A percentile compares a stretch with the other conserved stretches of the same genome.
phyloP scores from a whole-genome alignment of 768 basidiomycete species.

The Butyriboletus loyo region DNA sequence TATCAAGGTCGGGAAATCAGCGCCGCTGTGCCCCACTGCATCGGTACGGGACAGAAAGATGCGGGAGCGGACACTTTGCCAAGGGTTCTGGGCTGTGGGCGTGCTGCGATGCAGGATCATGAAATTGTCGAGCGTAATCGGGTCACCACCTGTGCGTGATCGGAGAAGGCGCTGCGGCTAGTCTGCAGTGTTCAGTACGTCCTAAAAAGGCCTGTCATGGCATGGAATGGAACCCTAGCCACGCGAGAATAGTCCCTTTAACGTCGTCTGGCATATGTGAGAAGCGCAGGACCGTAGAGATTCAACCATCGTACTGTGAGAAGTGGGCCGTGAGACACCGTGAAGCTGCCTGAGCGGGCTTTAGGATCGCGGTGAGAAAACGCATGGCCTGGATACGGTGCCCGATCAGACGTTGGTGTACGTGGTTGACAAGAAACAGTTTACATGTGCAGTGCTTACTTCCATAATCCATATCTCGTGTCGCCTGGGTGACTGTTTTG shows the following conservation, averaged over 20 bases:
- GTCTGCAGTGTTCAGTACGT: constrained; percentile 17
- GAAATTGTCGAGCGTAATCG: constrained; percentile 18
- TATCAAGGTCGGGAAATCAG: constrained; percentile 2
- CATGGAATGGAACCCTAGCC: constrained; percentile 21
- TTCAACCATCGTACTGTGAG: constrained; percentile 18
- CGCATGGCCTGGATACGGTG: constrained; percentile 17
- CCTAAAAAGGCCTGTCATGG: constrained; percentile 10
- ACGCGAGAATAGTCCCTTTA: constrained; percentile 16
- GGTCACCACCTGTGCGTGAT: constrained; percentile 15
- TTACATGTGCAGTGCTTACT: constrained; percentile 14
- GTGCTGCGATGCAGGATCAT: constrained; percentile 17
- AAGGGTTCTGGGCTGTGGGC: constrained; percentile 24
- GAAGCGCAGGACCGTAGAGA: constrained; percentile 12
- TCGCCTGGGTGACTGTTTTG: constrained; percentile 28
- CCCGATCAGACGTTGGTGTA: constrained; percentile 18
- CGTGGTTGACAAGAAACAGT: constrained; percentile 9
- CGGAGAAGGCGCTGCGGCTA: constrained; percentile 22
- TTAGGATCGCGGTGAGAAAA: constrained; percentile 17
- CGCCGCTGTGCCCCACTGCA: constrained; percentile 3
- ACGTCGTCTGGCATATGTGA: constrained; percentile 12
- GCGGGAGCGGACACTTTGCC: constrained; percentile 4
- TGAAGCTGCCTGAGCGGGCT: neutral
- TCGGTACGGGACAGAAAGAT: constrained; percentile 1
- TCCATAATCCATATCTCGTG: constrained; percentile 9
- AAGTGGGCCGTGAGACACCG: constrained; percentile 13